Base-by-base conservation (phyloP, 768 basidiomycete genomes). In the Auricularia heimuer region DNA sequence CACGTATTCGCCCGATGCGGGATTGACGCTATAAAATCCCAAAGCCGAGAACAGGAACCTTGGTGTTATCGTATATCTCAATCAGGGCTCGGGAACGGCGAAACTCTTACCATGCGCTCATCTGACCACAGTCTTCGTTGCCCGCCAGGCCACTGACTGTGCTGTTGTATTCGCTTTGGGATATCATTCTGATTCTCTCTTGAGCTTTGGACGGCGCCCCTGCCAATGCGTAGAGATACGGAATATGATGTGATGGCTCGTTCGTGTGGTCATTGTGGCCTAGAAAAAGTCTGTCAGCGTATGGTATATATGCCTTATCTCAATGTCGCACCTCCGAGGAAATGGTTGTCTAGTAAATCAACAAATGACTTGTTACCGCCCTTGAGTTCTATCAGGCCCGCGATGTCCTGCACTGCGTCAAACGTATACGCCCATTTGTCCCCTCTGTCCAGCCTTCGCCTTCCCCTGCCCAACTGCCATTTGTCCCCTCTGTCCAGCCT, bases 91-190 rank as follows among this genome's bases (percentile, higher is more conserved):
- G 18, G 47, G 18, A 45, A 45, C 18, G 18, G 18, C 10, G 21
- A 16, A 18, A 51, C 47, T 10, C 47, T 51, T 87, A 92, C 91
- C 91, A 93, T 0, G 90, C 88, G 69, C 88, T 90, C 91, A 93
- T 93, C 72, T 94, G 91, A 1, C 91, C 90, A 68, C 90, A 92
- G 71, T 94, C 91, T 72, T 94, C 91, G 69, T 93, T 94, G 16
- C 90, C 90, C 3, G 88, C 84, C 3, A 94, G 76, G 1, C 92
- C 91, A 45, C 78, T 82, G 0, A 85, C 79, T 0, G 87, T 84
- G 58, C 83, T 81, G 64, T 88, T 85, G 72, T 91, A 92, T 72
- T 92, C 79, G 1, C 72, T 74, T 60, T 72, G 62, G 0, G 88
- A 88, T 45, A 93, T 86, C 66, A 84, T 77, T 14, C 87, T 83